Evolutionary conservation across 176 grass and related monocot genomes (phyloP), one percentile per base, ranked within the genome.

Genomic region (Microstegium vimineum): DNA sequence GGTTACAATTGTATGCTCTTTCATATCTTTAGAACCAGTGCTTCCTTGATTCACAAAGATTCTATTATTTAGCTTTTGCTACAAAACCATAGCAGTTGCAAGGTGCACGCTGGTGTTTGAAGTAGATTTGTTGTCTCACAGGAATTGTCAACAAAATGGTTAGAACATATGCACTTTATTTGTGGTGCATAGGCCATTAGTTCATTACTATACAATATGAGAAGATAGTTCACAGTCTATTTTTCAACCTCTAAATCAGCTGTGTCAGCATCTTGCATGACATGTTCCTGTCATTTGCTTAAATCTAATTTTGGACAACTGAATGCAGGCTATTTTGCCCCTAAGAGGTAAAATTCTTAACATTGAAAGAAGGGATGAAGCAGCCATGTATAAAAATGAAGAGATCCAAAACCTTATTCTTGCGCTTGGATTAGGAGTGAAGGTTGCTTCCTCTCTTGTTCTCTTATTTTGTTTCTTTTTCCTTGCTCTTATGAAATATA

Each of bases 371-470:
- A 95, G 12, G 87, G 93, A 99, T 33, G 96, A 95, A 91, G 96
- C 96, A 80, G 85, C 96, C n/a, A n/a, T 99, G 89, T 99, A 99
- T 80, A 99, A 95, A 86, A 99, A 94, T 57, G 93, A 93, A 90
- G 93, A 99, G 80, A 95, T 99, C 66, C 96, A 99, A 89, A 99
- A 95, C 86, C 90, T 95, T 59, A 99, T 99, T 84, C 93, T 93
- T 66, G 96, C 2, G 41, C 89, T 99, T 90, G 96, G 96, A 34
- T 88, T 99, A 80, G 96, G 96, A 91, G 93, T 99, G 49, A 99
- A 99, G 93, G 96, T 91, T 56, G 45, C 30, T 75, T 74, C 35
- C 60, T 84, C 34, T 69, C 78, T 84, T 73, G 2, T 61, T 76
- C 23, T 67, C 25, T 64, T 73, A 35, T 37, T 76, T 41, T 73